These are phyloP conservation scores for Kewa caespitosa DNA, from an alignment of 179 eudicot genomes.

Conservation along the genomic window DNA sequence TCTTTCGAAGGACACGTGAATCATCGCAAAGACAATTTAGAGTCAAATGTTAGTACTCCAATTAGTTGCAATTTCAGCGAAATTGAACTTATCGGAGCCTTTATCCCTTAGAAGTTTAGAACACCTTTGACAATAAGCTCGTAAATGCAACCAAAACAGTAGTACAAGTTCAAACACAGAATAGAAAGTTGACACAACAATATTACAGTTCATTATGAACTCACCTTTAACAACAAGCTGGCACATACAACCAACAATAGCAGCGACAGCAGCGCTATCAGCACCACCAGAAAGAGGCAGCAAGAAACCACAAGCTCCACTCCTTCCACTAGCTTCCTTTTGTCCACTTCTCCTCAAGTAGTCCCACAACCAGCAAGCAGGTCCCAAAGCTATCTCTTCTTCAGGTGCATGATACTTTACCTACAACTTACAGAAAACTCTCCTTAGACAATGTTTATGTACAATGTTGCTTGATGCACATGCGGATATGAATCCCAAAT, in stretches of 20 bases:
- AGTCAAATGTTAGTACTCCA: too few species aligned
- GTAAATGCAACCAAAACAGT: too few species aligned
- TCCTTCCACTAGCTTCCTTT: too few species aligned
- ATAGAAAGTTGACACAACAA: background rate
- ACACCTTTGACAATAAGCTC: too few species aligned
- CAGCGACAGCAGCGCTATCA: conserved; percentile 98
- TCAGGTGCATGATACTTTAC: conserved; percentile 80
- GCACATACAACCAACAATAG: conserved; percentile 98
- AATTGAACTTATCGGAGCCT: background rate
- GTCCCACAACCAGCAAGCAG: conserved; percentile 98
- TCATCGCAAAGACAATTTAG: too few species aligned
- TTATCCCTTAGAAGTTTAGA: background rate
- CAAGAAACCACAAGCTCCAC: conserved; percentile 95
- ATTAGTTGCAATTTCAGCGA: too few species aligned
- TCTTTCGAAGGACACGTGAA: too few species aligned
- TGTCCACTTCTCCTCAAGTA: conserved; percentile 95
- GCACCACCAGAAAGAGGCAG: conserved; percentile 99
- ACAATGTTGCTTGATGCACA: too few species aligned
- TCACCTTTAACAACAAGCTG: conserved; percentile 93
- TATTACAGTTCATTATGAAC: background rate
- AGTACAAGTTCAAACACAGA: background rate
- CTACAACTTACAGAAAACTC: conserved; percentile 38
- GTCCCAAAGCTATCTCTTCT: conserved; percentile 97
- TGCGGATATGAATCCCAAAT: too few species aligned
- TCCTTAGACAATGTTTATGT: background rate